Evolutionary conservation across 768 basidiomycete genomes (phyloP), one percentile per base, ranked within the genome.

Genomic region (Chalciporus chontae): DNA sequence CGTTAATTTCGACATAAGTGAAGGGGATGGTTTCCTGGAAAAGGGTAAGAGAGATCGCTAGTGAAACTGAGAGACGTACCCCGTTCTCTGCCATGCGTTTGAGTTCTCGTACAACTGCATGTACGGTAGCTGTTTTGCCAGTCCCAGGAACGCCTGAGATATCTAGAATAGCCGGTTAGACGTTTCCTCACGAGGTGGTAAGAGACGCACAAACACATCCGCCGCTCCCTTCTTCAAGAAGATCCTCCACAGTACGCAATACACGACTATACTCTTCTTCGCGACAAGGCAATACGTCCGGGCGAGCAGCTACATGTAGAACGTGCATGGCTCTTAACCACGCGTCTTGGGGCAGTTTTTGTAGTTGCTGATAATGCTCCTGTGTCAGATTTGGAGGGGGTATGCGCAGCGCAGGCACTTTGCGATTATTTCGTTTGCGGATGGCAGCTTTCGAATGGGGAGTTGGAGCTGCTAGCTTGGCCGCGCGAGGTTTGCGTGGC

Each of bases 81-180:
- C 81, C 84, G 47, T 81, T 76, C 63, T 87, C 79, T 1, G 94
- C 94, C 82, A 94, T 90, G 34, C 85, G 77, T 62, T 91, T 94
- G 10, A 98, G 75, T 63, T 95, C 90, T 32, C 90, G 79, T 27
- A 98, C 81, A 21, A 96, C 87, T 1, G 88, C 89, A 59, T 97
- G 94, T 0, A 98, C 94, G 0, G 96, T 98, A 0, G 96, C 96
- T 0, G 96, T 99, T 71, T 98, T 99, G 8, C 96, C 95, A 2
- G 95, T 98, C 7, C 96, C 95, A n/a, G 95, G 96, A 7, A 97
- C 93, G 8, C 96, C 95, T 7, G 94, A 94, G 42, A 98, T 96
- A 68, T 98, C 94, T 97, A 47, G 13, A 51, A 23, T 7, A 14
- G 5, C 46, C 13, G 47, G 44, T 56, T 21, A 55, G 40, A 53